Percentiles rank a stretch among this genome's conserved stretches.
Conservation (phyloP, 148 eudicot genomes). For the Linanthus parryae region DNA sequence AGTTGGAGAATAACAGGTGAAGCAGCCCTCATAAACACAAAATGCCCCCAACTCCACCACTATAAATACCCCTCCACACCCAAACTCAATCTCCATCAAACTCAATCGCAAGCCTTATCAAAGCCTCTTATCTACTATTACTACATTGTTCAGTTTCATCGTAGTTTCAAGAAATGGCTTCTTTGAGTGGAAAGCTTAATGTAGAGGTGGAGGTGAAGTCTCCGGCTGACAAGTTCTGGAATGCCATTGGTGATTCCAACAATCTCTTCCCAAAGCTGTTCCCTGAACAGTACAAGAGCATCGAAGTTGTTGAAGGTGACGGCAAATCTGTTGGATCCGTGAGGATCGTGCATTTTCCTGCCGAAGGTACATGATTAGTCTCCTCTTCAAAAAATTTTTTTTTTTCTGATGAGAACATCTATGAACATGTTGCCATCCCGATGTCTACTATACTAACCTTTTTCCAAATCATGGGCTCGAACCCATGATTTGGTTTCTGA, state of each 20-base stretch:
- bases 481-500: no score
- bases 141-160: neutral
- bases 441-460: neutral
- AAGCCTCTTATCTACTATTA: no score
- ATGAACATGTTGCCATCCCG: no score
- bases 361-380: conserved; percentile 33
- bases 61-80: no score
- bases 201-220: conserved; percentile 71
- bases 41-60: no score
- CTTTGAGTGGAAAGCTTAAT: conserved; percentile 45
- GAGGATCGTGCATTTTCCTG: conserved; percentile 44
- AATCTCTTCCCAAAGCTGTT: conserved; percentile 61
- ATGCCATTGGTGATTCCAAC: conserved; percentile 41
- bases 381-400: neutral
- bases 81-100: no score
- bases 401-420: neutral
- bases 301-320: conserved; percentile 77
- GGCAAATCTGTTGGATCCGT: conserved; percentile 67
- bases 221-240: conserved; percentile 55
- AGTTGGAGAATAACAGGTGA: no score
- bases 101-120: no score
- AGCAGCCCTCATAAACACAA: no score
- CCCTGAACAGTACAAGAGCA: conserved; percentile 64
- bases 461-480: no score
- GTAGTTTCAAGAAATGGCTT: conserved; percentile 11